A percentile compares a stretch with the other conserved stretches of the same genome.
These are phyloP conservation scores for Beauveria sp. DNA, from an alignment of 2,329 filamentous ascomycete genomes.

Conservation along the genomic window DNA sequence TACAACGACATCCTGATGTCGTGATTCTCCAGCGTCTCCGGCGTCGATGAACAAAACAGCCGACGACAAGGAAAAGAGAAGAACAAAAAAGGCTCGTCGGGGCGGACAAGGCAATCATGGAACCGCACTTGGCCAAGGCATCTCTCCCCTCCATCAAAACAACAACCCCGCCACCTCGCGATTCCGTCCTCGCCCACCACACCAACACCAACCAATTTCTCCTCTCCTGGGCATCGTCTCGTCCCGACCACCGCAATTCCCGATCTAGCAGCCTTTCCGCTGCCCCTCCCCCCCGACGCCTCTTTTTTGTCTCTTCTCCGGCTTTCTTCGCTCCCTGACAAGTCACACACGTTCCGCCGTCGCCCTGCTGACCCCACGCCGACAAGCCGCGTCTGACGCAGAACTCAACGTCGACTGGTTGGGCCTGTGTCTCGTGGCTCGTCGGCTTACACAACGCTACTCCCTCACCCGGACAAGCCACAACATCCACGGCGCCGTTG, in stretches of 20 bases:
- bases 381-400: conserved; percentile 8
- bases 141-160: background rate
- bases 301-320: background rate
- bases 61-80: background rate
- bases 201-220: background rate
- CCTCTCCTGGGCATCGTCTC: background rate
- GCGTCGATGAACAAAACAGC: background rate
- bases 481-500: background rate
- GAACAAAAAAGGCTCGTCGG: background rate
- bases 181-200: background rate
- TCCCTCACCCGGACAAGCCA: background rate
- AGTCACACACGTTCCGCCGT: background rate
- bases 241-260: background rate
- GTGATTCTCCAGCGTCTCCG: conserved; percentile 4
- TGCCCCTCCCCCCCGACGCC: background rate
- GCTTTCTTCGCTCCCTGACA: background rate
- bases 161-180: background rate
- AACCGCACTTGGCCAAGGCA: background rate
- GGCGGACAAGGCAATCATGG: background rate
- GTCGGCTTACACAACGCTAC: background rate
- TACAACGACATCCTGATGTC: conserved; percentile 8
- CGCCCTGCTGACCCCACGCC: conserved; percentile 9
- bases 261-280: background rate
- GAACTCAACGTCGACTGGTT: background rate
- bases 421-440: background rate